Evolutionary conservation across 1,139 yeast genomes (phyloP).

Genomic region (Taiozyma sp.): DNA sequence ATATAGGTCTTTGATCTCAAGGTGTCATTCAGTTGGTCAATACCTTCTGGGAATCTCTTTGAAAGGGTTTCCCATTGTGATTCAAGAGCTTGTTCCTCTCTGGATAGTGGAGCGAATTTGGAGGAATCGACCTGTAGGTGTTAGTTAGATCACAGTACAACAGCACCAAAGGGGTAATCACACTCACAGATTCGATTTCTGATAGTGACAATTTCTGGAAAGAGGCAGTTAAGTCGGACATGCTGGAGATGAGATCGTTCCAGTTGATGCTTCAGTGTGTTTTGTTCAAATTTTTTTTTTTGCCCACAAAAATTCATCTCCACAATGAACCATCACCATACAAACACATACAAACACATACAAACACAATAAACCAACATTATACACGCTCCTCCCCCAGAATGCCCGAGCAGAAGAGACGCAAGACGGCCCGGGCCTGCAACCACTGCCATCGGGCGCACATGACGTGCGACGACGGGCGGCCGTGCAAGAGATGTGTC

Average conservation of each 20-base stretch:
- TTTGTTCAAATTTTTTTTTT: not conserved
- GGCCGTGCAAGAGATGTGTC: slow-evolving; percentile 84
- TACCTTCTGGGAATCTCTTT: slow-evolving; percentile 45
- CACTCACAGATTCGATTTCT: slow-evolving; percentile 24
- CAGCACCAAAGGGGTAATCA: not conserved
- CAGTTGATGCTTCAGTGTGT: too few relatives aligned
- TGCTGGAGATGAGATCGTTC: slow-evolving; percentile 9
- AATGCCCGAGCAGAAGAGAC: slow-evolving; percentile 27
- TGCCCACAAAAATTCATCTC: too few relatives aligned
- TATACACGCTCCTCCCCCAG: too few relatives aligned
- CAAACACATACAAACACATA: too few relatives aligned
- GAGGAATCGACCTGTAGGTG: slow-evolving; percentile 23
- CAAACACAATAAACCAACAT: too few relatives aligned
- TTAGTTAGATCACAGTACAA: not conserved
- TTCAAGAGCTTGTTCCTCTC: slow-evolving; percentile 60
- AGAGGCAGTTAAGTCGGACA: slow-evolving; percentile 39
- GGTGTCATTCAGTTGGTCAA: slow-evolving; percentile 58
- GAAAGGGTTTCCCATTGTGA: slow-evolving; percentile 80
- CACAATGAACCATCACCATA: too few relatives aligned
- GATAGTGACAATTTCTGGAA: slow-evolving; percentile 38
- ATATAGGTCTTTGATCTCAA: slow-evolving; percentile 68
- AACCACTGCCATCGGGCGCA: slow-evolving; percentile 83
- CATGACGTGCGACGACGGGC: slow-evolving; percentile 71
- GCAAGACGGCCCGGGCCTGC: slow-evolving; percentile 78
- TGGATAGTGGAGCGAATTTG: slow-evolving; percentile 27